Evolutionary conservation across 306 rosid genomes (phyloP).

Genomic region (Alnus rubra): DNA sequence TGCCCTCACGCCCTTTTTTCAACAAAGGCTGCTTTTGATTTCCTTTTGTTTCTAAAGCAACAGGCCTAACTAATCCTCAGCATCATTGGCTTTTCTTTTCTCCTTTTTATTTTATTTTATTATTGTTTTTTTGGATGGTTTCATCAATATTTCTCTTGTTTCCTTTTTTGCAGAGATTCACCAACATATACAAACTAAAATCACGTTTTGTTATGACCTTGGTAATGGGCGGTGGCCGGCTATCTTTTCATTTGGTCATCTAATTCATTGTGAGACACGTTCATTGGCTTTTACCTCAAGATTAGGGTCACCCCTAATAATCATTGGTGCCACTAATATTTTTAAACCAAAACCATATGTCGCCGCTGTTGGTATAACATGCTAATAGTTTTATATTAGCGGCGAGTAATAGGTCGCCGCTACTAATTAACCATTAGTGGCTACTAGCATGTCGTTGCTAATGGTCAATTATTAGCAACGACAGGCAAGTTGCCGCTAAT

Average conservation of each 20-base stretch:
- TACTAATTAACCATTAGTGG: no score
- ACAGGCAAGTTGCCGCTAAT: no score
- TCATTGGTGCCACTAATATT: no score
- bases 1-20: neutral
- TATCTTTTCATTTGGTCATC: neutral
- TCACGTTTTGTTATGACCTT: neutral
- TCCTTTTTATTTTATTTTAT: neutral
- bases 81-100: neutral
- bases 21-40: constrained; percentile 15
- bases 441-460: no score
- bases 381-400: no score
- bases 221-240: neutral
- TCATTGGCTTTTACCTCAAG: no score
- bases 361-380: no score
- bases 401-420: no score
- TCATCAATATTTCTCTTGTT: neutral
- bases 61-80: constrained; percentile 9
- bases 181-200: neutral
- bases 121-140: neutral
- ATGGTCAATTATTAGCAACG: no score
- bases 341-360: no score
- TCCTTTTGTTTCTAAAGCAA: constrained; percentile 3
- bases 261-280: neutral
- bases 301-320: no score
- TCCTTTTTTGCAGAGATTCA: neutral